phyloP scores from a whole-genome alignment of 768 basidiomycete species.

The Tylopilus subfusipes region DNA sequence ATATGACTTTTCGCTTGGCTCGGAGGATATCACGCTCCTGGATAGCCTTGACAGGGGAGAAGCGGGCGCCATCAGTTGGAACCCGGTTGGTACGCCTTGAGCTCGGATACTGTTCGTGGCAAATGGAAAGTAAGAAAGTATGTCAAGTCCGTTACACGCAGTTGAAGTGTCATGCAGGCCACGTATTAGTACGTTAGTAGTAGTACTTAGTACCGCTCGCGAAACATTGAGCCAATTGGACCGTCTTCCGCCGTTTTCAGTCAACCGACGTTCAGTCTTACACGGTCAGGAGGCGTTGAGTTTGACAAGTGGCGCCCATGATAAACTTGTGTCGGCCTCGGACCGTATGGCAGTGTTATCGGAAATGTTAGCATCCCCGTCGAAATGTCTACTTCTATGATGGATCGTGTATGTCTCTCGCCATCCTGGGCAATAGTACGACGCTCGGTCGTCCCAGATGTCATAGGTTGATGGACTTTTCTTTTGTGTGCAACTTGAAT shows the following conservation, averaged over 20 bases:
- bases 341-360: background rate
- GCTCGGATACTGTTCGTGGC: slow-evolving; percentile 6
- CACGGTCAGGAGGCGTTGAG: background rate
- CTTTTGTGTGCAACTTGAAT: background rate
- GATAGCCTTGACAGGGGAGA: slow-evolving; percentile 71
- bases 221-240: background rate
- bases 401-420: background rate
- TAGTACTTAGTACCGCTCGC: background rate
- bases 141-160: background rate
- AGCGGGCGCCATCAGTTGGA: slow-evolving; percentile 77
- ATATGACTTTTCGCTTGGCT: slow-evolving; percentile 68
- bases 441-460: background rate
- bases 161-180: background rate
- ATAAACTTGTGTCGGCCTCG: too few relatives aligned
- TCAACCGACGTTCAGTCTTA: background rate
- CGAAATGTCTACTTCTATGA: background rate
- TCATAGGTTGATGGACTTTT: background rate
- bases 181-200: background rate
- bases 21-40: slow-evolving; percentile 62
- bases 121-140: background rate
- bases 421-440: background rate
- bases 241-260: background rate
- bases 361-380: slow-evolving; percentile 4
- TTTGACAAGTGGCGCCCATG: background rate
- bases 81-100: slow-evolving; percentile 59